These are phyloP conservation scores for Parastagonospora avenae DNA, from an alignment of 2,329 filamentous ascomycete genomes.

Conservation along the genomic window DNA sequence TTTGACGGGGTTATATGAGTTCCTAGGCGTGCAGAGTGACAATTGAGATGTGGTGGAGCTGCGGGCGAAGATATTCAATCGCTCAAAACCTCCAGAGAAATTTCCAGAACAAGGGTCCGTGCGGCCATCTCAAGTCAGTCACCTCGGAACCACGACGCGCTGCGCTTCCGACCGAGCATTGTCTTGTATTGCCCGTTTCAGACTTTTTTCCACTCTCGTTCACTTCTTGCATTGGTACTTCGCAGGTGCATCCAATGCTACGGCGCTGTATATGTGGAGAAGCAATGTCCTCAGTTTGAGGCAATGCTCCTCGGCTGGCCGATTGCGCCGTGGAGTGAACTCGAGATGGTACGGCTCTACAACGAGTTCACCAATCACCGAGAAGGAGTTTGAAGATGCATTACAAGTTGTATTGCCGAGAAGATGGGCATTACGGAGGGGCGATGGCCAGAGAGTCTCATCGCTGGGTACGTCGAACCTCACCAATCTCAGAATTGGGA, in stretches of 20 bases:
- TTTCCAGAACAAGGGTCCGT: conserved; percentile 17
- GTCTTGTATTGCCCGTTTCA: conserved; percentile 3
- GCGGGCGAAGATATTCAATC: conserved; percentile 5
- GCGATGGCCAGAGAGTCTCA: not conserved
- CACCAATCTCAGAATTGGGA: not conserved
- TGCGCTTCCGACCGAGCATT: not conserved
- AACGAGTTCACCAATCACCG: conserved; percentile 25
- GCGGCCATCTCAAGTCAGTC: not conserved
- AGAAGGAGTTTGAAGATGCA: conserved; percentile 33
- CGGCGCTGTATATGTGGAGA: conserved; percentile 40
- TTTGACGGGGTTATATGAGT: not conserved
- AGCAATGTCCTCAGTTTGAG: conserved; percentile 40
- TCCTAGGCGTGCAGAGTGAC: not conserved
- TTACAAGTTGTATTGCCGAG: conserved; percentile 8
- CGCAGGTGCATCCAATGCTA: conserved; percentile 19
- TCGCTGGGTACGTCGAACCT: conserved; percentile 21
- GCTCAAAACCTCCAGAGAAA: conserved; percentile 9
- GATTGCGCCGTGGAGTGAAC: conserved; percentile 12
- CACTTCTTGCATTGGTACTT: not conserved
- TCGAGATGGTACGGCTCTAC: conserved; percentile 29
- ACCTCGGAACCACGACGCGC: conserved; percentile 20
- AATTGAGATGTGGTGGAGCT: conserved; percentile 2
- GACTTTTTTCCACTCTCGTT: conserved; percentile 1
- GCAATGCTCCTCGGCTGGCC: conserved; percentile 31
- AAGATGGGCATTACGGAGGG: not conserved